Conservation (phyloP, 305 asterid species). For the Caryopteris hybrid region DNA sequence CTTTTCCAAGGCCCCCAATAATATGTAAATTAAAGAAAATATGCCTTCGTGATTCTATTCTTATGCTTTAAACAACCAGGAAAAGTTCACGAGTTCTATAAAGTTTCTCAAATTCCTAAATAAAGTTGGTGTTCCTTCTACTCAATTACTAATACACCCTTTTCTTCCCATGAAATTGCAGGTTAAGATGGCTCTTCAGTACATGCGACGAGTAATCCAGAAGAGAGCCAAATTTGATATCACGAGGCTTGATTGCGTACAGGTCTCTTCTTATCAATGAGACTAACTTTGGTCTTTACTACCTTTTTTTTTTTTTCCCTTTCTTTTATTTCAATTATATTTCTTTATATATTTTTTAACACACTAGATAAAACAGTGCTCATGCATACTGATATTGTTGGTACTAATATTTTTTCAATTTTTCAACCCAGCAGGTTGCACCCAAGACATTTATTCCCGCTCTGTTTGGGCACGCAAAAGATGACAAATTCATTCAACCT, state of each 20-base stretch:
- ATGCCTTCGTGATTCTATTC: background rate
- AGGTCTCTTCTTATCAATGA: conserved; percentile 44
- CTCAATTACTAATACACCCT: conserved; percentile 6
- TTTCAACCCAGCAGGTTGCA: conserved; percentile 63
- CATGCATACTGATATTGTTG: conserved; percentile 15
- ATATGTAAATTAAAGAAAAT: background rate
- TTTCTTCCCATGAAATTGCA: conserved; percentile 24
- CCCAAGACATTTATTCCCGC: conserved; percentile 88
- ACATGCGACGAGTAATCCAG: conserved; percentile 89
- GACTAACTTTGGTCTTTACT: conserved; percentile 12
- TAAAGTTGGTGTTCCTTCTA: conserved; percentile 3
- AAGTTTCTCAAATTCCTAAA: background rate
- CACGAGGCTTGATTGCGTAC: conserved; percentile 64
- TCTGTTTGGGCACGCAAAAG: conserved; percentile 93
- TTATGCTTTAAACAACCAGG: conserved; percentile 1
- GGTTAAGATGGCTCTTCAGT: conserved; percentile 94
- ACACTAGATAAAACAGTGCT: background rate
- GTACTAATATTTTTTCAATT: conserved; percentile 15
- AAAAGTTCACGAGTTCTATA: background rate
- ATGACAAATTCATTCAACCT: conserved; percentile 82
- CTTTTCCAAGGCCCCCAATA: too few species aligned
- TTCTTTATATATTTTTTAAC: background rate
- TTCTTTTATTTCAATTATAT: too few species aligned
- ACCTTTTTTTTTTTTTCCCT: too few species aligned
- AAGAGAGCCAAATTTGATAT: conserved; percentile 95